Conservation (phyloP, 2,329 filamentous ascomycete genomes). For the Camillea tinctor region DNA sequence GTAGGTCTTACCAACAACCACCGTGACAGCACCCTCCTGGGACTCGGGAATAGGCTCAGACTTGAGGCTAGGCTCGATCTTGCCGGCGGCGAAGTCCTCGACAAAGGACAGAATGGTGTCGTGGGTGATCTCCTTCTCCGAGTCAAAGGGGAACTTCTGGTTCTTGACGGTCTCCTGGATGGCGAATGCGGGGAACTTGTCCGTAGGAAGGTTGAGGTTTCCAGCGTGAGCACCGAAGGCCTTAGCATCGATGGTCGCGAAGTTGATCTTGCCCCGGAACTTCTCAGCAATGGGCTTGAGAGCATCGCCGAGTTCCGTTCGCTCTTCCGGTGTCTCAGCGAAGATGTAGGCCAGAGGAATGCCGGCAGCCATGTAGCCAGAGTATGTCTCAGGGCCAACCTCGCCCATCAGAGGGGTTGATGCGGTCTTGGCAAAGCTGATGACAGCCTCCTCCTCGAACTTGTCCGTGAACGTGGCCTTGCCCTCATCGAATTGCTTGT, state of each 20-base stretch:
- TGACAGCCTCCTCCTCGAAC: conserved; percentile 78
- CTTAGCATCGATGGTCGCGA: conserved; percentile 95
- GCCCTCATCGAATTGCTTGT: conserved; percentile 98
- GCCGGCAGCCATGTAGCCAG: conserved; percentile 88
- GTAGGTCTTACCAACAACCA: conserved; percentile 93
- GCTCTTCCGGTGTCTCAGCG: conserved; percentile 87
- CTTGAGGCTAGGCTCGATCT: conserved; percentile 95
- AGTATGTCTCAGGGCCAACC: conserved; percentile 95
- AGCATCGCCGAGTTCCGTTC: conserved; percentile 69
- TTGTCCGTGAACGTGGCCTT: conserved; percentile 81
- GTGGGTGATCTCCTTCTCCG: conserved; percentile 73
- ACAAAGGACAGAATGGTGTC: conserved; percentile 77
- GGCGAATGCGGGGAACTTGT: conserved; percentile 95
- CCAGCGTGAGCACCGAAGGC: conserved; percentile 89
- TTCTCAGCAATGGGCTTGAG: conserved; percentile 87
- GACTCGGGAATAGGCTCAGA: conserved; percentile 94
- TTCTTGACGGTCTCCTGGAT: conserved; percentile 96
- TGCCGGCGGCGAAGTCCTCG: conserved; percentile 79
- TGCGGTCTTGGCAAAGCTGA: conserved; percentile 78
- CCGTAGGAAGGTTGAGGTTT: conserved; percentile 95
- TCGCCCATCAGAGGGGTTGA: conserved; percentile 91
- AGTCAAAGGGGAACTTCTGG: conserved; percentile 93
- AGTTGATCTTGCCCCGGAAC: conserved; percentile 93
- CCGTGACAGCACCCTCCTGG: conserved; percentile 82
- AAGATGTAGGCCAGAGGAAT: conserved; percentile 98